These are phyloP conservation scores for Tubosaeta sp. DNA, from an alignment of 768 basidiomycete species.

Conservation along the genomic window DNA sequence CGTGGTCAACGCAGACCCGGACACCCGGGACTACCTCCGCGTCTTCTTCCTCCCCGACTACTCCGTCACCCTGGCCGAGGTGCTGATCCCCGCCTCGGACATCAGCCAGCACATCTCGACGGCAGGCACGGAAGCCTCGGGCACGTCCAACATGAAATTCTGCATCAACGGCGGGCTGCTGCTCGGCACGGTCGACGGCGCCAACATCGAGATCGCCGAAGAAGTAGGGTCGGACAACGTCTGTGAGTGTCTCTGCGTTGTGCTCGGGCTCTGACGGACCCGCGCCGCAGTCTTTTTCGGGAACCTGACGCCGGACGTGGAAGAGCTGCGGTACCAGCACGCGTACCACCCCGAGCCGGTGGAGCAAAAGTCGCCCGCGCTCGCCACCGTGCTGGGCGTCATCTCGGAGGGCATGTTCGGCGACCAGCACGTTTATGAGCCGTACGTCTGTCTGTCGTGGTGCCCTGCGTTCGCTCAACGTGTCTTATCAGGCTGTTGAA, in stretches of 20 bases:
- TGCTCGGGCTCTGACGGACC: background rate
- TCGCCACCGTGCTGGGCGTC: constrained; percentile 73
- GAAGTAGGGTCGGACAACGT: constrained; percentile 92
- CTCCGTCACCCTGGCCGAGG: constrained; percentile 76
- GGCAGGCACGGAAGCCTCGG: constrained; percentile 88
- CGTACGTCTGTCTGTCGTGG: constrained; percentile 45
- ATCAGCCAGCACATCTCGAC: constrained; percentile 97
- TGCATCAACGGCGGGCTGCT: constrained; percentile 88
- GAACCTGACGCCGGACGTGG: constrained; percentile 82
- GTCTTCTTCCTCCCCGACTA: constrained; percentile 98
- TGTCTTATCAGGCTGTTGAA: constrained; percentile 53
- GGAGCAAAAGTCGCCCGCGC: constrained; percentile 77
- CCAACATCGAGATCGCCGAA: constrained; percentile 95
- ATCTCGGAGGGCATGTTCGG: constrained; percentile 81
- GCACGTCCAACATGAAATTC: constrained; percentile 87
- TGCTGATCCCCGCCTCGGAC: constrained; percentile 89
- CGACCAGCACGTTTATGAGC: constrained; percentile 76
- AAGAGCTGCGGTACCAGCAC: constrained; percentile 83
- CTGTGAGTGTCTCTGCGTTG: constrained; percentile 52
- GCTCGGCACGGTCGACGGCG: constrained; percentile 90
- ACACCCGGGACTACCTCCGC: constrained; percentile 80
- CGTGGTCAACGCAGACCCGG: constrained; percentile 66
- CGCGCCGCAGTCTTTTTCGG: constrained; percentile 77
- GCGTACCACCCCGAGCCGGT: constrained; percentile 76
- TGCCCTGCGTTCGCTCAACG: constrained; percentile 16